A percentile compares a stretch with the other conserved stretches of the same genome.
phyloP scores from a whole-genome alignment of 1,284 basidiomycete species.

The Neotropicomus parvogracilis region DNA sequence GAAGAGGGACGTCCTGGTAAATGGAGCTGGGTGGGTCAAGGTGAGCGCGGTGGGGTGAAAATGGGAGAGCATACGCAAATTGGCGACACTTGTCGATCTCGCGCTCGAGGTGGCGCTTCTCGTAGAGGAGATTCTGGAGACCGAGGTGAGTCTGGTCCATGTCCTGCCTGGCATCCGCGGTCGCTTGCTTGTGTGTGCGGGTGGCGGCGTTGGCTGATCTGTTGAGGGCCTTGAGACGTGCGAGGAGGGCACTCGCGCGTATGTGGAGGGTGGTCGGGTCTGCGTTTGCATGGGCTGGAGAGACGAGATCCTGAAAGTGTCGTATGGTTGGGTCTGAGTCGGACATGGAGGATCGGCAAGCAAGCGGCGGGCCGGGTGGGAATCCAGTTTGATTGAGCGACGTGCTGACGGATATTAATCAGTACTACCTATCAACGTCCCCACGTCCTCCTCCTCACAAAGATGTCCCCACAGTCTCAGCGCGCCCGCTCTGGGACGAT shows the following conservation, averaged over 20 bases:
- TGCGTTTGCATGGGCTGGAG: conserved; percentile 39
- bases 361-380: conserved; percentile 14
- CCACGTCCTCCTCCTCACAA: conserved; percentile 4
- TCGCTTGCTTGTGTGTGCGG: conserved; percentile 65
- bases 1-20: conserved; percentile 75
- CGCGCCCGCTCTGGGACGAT: conserved; percentile 74
- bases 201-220: conserved; percentile 68
- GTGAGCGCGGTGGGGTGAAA: not conserved
- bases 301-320: conserved; percentile 59
- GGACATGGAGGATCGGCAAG: conserved; percentile 16
- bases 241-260: conserved; percentile 67
- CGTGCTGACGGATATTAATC: conserved; percentile 3
- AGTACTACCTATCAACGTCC: not conserved
- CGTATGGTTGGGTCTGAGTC: conserved; percentile 51
- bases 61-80: conserved; percentile 61
- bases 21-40: conserved; percentile 52
- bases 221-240: conserved; percentile 71
- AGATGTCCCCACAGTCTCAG: conserved; percentile 42
- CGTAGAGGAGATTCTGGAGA: conserved; percentile 78
- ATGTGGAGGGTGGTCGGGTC: conserved; percentile 55
- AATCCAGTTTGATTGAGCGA: conserved; percentile 13
- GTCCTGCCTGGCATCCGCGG: conserved; percentile 68
- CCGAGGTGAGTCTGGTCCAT: conserved; percentile 82
- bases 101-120: conserved; percentile 77
- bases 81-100: conserved; percentile 86